These are phyloP conservation scores for Diaporthe eres DNA, from an alignment of 2,329 filamentous ascomycete genomes.

Conservation along the genomic window DNA sequence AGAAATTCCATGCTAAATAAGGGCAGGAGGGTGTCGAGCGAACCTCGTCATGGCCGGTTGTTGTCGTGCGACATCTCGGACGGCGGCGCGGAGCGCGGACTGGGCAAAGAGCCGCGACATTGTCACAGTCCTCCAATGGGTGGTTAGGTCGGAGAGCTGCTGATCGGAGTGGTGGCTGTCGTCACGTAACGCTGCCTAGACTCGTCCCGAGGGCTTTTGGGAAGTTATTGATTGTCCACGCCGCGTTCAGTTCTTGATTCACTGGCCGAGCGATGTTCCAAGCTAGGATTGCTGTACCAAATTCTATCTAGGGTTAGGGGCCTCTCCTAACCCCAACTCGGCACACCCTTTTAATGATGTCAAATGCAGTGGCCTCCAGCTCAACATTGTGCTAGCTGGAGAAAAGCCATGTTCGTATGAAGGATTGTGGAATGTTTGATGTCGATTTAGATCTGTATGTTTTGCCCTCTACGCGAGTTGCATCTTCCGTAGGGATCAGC, in stretches of 20 bases:
- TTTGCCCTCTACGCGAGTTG: not conserved
- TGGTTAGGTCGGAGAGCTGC: not conserved
- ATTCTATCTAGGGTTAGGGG: constrained; percentile 21
- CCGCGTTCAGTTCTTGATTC: not conserved
- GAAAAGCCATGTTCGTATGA: not conserved
- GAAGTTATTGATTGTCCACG: not conserved
- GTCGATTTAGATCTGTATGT: not conserved
- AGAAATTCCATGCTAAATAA: not conserved
- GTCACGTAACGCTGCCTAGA: not conserved
- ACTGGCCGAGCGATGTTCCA: not conserved
- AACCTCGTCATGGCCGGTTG: constrained; percentile 36
- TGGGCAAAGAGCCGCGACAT: constrained; percentile 39
- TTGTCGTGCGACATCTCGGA: constrained; percentile 38
- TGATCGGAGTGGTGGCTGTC: not conserved
- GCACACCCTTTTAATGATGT: not conserved
- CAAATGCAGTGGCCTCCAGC: not conserved
- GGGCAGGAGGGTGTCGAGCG: not conserved
- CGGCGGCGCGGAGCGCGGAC: constrained; percentile 38
- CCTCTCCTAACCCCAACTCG: not conserved
- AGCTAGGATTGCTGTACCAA: not conserved
- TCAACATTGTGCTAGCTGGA: not conserved
- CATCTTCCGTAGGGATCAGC: not conserved
- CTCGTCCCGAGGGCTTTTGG: not conserved
- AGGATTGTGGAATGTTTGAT: not conserved
- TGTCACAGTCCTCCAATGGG: constrained; percentile 18